Base-by-base conservation (phyloP, 108 stramenopile genomes). In the Nannochloropsis gaditana region DNA sequence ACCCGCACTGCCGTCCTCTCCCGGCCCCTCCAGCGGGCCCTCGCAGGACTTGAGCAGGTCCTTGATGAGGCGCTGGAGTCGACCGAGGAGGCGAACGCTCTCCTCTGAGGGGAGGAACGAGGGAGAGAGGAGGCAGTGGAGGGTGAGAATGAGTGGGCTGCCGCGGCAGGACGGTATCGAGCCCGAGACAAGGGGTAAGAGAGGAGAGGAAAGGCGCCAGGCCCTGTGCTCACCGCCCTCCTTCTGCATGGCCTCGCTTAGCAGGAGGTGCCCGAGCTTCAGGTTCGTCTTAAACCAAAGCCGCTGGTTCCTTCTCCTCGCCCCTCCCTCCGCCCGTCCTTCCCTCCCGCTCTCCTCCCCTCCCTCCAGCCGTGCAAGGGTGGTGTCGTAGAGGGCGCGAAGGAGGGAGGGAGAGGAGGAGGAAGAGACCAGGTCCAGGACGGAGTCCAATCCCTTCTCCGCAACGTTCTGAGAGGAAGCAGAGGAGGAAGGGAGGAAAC, bases 271-370 rank as follows among this genome's bases (percentile, higher is more conserved):
- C 0, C 96, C 96, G 81, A 95, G 95, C 80, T 96, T 96, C n/a
- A 96, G 85, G 87, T 94, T 95, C 31, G 94, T 94, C 86, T 96
- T 96, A 93, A 95, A 95, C 96, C 96, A 96, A 21, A 96, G 84
- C 3, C 96, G 89, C 84, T 96, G 93, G 86, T 95, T 96, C 47
- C 15, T 50, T 50, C 47, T 50, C 15, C 47, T 50, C 43, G 95
- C 94, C 47, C 47, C 47, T 50, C 47, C 47, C 47, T 50, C 47
- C 47, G 11, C 15, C 47, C 47, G 11, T 50, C 47, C 10, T 15
- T 50, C 47, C 47, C 47, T 50, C 47, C 47, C 47, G 10, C 47
- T 11, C 47, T 50, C 83, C 94, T 82, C 9, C 84, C 85, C 73
- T 90, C 86, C 5, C 91, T 89, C 87, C 93, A 90, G 73, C 45